Base-by-base conservation (phyloP, 1,284 basidiomycete species). In the Hymenochaete sp. region DNA sequence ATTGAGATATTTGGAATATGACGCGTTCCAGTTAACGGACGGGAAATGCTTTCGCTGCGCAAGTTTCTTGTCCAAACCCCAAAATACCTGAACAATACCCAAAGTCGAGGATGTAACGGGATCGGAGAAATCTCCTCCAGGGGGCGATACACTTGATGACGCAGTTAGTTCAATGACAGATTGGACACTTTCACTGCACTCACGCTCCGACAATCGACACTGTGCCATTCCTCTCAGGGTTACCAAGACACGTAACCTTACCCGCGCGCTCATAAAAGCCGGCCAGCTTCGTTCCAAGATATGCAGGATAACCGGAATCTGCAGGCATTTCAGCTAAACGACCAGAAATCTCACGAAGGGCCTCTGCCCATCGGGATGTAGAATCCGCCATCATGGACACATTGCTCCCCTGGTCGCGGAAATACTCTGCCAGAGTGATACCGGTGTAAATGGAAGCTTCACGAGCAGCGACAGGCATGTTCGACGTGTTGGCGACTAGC, bases 351-450 rank as follows among this genome's bases (percentile, higher is more conserved):
- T 99, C 96, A 75, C 96, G 92, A 42, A 99, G 72, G 26, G 96
- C 96, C 64, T 99, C 96, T 43, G 96, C 96, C 96, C 96, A 99
- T 58, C 96, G 93, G 24, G 93, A 97, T 0, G 96, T 98, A 5
- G 95, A 98, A 66, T 98, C 96, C 40, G 95, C 96, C 93, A 98
- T 98, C 96, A 99, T 99, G 42, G 95, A 83, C 25, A 99, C 95
- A 61, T 98, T 93, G 61, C 79, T 83, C 25, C 96, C 95, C 66
- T 98, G 93, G 67, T 98, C 95, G 69, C 95, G 90, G 85, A 96
- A 98, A 71, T 98, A 99, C 62, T 99, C 95, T 37, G 95, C 95
- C 18, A 98, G 79, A 0, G 96, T 99, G 70, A 99, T 98, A 60
- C 96, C 96, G 33, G 96, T 99, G 70, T 99, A 99, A 64, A 99